These are phyloP conservation scores for Metschnikowia aberdeeniae DNA, from an alignment of 805 yeast genomes.

Conservation along the genomic window DNA sequence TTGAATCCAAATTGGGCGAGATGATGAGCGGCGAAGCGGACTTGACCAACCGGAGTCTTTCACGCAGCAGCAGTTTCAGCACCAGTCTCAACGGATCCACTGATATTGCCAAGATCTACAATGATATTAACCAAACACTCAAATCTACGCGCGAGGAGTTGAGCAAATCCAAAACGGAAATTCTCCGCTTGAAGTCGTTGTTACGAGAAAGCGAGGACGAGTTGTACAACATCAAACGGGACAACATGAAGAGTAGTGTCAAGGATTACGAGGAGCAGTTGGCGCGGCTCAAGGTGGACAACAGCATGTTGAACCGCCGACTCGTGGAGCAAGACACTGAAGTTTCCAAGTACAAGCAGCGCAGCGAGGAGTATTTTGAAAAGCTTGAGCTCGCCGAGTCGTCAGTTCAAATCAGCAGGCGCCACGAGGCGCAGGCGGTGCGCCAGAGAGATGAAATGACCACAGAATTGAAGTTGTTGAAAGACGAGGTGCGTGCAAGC, in stretches of 20 bases:
- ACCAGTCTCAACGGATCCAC: slow-evolving; percentile 22
- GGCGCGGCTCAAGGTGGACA: slow-evolving; percentile 50
- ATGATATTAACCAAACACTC: slow-evolving; percentile 46
- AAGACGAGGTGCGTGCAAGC: slow-evolving; percentile 50
- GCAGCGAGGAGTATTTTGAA: slow-evolving; percentile 70
- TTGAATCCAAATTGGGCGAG: slow-evolving; percentile 24
- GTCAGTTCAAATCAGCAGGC: slow-evolving; percentile 57
- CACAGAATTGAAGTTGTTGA: slow-evolving; percentile 46
- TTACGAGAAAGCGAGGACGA: slow-evolving; percentile 43
- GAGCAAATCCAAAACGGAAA: slow-evolving; percentile 37
- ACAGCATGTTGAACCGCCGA: slow-evolving; percentile 54
- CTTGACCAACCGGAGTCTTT: slow-evolving; percentile 10
- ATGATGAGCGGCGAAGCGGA: slow-evolving; percentile 9
- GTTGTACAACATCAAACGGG: slow-evolving; percentile 38
- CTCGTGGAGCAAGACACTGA: slow-evolving; percentile 39
- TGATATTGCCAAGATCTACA: slow-evolving; percentile 47
- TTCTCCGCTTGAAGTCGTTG: slow-evolving; percentile 37
- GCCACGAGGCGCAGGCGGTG: slow-evolving; percentile 55
- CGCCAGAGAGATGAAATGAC: slow-evolving; percentile 54
- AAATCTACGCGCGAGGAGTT: slow-evolving; percentile 43
- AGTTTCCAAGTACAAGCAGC: slow-evolving; percentile 54
- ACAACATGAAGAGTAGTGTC: slow-evolving; percentile 36
- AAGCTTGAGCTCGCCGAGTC: slow-evolving; percentile 78
- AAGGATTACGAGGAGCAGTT: slow-evolving; percentile 35
- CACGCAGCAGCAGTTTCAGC: slow-evolving; percentile 34